Conservation (phyloP, 2,329 filamentous ascomycete genomes). For the Exophiala sideris region DNA sequence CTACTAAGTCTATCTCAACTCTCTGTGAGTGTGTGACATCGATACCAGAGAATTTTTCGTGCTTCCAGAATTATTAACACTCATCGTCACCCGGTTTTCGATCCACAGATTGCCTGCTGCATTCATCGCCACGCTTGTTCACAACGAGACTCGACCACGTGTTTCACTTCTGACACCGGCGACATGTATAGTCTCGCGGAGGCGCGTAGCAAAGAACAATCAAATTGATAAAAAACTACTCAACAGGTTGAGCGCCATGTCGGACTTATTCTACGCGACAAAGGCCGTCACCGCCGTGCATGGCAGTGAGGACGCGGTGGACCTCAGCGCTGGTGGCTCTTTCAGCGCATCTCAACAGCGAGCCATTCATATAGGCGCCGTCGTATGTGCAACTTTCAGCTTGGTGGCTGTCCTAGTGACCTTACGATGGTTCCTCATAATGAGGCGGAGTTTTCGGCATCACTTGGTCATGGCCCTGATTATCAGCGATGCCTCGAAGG, state of each 20-base stretch:
- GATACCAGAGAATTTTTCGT: background rate
- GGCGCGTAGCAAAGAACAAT: too few species aligned
- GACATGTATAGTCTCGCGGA: background rate
- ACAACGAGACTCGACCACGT: too few species aligned
- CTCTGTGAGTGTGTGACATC: background rate
- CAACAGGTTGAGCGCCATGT: background rate
- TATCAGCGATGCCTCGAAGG: slow-evolving; percentile 68
- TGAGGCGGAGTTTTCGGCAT: slow-evolving; percentile 71
- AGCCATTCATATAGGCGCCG: slow-evolving; percentile 41
- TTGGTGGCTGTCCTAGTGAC: slow-evolving; percentile 55
- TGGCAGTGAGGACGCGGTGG: too few species aligned
- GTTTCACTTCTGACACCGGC: background rate
- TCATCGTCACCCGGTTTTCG: background rate
- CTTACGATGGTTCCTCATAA: slow-evolving; percentile 70
- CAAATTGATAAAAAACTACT: too few species aligned
- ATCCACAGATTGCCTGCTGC: background rate
- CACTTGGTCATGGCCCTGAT: slow-evolving; percentile 72
- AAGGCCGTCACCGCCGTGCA: too few species aligned
- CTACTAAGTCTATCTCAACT: background rate
- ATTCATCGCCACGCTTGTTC: too few species aligned
- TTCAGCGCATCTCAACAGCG: slow-evolving; percentile 24
- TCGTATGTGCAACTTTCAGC: slow-evolving; percentile 52
- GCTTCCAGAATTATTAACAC: background rate
- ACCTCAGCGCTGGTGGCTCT: slow-evolving; percentile 3
- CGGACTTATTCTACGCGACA: background rate